A percentile compares a stretch with the other conserved stretches of the same genome.
phyloP scores from a whole-genome alignment of 2,329 filamentous ascomycete genomes.

The Periconia sp. region DNA sequence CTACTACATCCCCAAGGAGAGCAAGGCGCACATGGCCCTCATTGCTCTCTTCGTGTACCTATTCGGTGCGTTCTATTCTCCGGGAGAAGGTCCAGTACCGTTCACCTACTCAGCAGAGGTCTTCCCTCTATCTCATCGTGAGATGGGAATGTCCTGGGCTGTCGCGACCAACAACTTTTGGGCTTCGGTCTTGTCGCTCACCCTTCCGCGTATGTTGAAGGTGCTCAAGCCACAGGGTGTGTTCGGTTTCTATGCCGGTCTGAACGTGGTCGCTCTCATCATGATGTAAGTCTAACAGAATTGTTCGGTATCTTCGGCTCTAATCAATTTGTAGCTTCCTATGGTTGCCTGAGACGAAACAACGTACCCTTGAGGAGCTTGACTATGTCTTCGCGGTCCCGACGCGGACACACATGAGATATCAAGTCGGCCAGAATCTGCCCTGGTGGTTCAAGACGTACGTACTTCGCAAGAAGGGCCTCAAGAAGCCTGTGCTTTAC shows the following conservation, averaged over 20 bases:
- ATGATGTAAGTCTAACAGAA: conserved; percentile 58
- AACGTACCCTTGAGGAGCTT: conserved; percentile 55
- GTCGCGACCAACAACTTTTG: conserved; percentile 70
- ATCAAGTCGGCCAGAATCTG: conserved; percentile 34
- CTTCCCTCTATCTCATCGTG: conserved; percentile 72
- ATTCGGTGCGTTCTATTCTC: conserved; percentile 54
- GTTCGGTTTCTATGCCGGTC: conserved; percentile 66
- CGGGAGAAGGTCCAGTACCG: conserved; percentile 28
- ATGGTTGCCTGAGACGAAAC: conserved; percentile 58
- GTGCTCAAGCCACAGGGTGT: conserved; percentile 60
- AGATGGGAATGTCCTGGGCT: conserved; percentile 73
- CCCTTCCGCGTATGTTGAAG: conserved; percentile 64
- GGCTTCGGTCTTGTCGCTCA: conserved; percentile 66
- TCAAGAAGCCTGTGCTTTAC: conserved; percentile 47
- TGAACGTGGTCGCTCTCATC: conserved; percentile 66
- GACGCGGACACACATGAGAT: conserved; percentile 48
- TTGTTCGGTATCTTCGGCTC: neutral
- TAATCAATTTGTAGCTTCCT: conserved; percentile 54
- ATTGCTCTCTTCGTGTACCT: conserved; percentile 52
- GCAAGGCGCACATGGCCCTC: conserved; percentile 26
- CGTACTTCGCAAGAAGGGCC: conserved; percentile 46
- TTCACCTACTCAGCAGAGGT: conserved; percentile 60
- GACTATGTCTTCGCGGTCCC: conserved; percentile 59
- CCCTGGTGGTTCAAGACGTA: conserved; percentile 57
- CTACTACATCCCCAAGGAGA: conserved; percentile 12